Evolutionary conservation across 805 yeast species (phyloP), one percentile per base, ranked within the genome.

Genomic region (Lipomyces kockii): DNA sequence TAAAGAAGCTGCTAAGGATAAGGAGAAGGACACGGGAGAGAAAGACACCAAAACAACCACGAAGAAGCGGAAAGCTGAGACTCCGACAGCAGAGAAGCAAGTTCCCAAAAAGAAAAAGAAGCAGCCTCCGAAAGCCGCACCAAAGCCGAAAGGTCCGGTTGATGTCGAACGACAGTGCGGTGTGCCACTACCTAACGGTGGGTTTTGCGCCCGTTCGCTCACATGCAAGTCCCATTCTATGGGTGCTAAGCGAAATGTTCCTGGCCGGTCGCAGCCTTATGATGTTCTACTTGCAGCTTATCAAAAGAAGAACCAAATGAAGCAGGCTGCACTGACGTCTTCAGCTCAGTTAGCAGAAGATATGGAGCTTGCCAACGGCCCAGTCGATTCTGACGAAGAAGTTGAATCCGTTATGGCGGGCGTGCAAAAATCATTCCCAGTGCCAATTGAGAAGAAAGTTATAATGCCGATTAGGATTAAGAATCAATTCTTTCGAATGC

Each of bases 201-300:
- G 96, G 0, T 89, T 87, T 73, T 95, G 99, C 82, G 98, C 98
- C 3, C 84, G 99, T 61, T 92, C 98, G 0, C 82, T 95, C 68
- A 95, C 99, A 0, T 95, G 99, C 83, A 95, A 95, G 77, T 92
- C 98, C 0, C 99, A 95, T 79, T 91, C 98, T 1, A 93, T 95
- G 97, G 98, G 98, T 43, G 97, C 98, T 34, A 95, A 95, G 75
- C 85, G 99, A 73, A 93, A 97, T 0, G 99, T 95, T 25, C 87
- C 86, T 20, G 99, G 99, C 11, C 84, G 99, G 74, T 88, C 97
- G 46, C 93, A 95, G 7, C 92, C 97, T 0, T 95, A 92, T 79
- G 99, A 95, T 77, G 87, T 87, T 35, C 81, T 95, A 62, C 81
- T 95, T 64, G 92, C 93, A 25, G 93, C 92, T 20, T 93, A 94